A percentile compares a stretch with the other conserved stretches of the same genome.
phyloP scores from a whole-genome alignment of 179 eudicot species.

The Silene noctiflora region DNA sequence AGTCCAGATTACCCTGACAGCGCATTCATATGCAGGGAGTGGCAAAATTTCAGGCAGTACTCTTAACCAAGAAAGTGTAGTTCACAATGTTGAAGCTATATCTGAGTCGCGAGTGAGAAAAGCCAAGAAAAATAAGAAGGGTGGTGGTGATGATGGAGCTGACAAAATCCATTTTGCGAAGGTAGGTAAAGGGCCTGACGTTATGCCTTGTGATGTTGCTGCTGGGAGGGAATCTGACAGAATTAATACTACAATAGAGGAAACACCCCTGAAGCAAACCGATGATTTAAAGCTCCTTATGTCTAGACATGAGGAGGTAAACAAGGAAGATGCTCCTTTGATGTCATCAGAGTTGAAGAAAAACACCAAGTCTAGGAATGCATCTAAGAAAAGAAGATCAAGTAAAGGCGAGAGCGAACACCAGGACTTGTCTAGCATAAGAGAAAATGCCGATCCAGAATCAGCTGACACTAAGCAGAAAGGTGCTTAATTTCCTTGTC shows the following conservation, averaged over 20 bases:
- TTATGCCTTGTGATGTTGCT: background rate
- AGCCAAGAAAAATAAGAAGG: slow-evolving; percentile 30
- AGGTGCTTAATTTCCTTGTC: background rate
- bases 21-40: slow-evolving; percentile 25
- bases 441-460: slow-evolving; percentile 8
- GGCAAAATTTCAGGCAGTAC: slow-evolving; percentile 15
- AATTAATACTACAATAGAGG: slow-evolving; percentile 15
- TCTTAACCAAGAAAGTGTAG: slow-evolving; percentile 24
- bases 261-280: slow-evolving; percentile 12
- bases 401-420: slow-evolving; percentile 17
- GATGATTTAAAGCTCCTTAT: slow-evolving; percentile 17
- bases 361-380: background rate
- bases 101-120: slow-evolving; percentile 24
- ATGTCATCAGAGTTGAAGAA: slow-evolving; percentile 11
- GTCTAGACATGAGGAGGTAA: slow-evolving; percentile 23
- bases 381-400: slow-evolving; percentile 23
- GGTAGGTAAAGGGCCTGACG: slow-evolving; percentile 3
- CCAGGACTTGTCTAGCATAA: slow-evolving; percentile 1
- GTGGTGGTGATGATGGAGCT: slow-evolving; percentile 13
- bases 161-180: slow-evolving; percentile 2
- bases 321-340: slow-evolving; percentile 6
- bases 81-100: slow-evolving; percentile 18
- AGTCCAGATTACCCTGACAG: background rate
- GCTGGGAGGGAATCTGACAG: background rate
- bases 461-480: slow-evolving; percentile 3